Base-by-base conservation (phyloP, 768 basidiomycete species). In the Panus rudis region DNA sequence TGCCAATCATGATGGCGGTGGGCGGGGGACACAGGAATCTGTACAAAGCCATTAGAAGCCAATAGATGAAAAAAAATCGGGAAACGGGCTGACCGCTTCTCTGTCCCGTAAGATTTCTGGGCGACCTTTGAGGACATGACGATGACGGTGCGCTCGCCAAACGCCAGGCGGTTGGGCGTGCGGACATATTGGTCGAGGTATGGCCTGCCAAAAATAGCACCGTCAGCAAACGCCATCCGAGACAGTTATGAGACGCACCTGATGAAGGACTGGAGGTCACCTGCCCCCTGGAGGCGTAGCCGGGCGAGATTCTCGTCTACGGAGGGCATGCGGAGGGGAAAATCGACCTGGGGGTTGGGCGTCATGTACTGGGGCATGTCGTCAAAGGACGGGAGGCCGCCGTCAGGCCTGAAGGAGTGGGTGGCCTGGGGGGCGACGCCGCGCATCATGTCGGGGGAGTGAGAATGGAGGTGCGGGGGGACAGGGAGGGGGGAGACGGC, bases 101-200 rank as follows among this genome's bases (percentile, higher is more conserved):
- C 93, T 14, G 85, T 92, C 27, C 92, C 93, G 59, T 97, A 98
- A 7, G 89, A 92, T 60, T 97, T 94, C 70, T 98, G 94, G 3
- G 91, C 94, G 23, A 97, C 92, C 58, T 87, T 92, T 60, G 87
- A 91, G n/a, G 91, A 93, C 88, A 96, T 92, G 54, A 98, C 86
- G 48, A 97, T 86, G 47, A 98, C 79, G 4, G 92, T 91, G 37
- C 92, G 80, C 62, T 97, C 94, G 39, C 94, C 94, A 54, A 85
- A 85, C 1, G 85, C 86, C 35, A 96, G 75, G 23, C 92, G 77
- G 60, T 94, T 94, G 28, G 79, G 72, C 17, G 92, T 78, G 25
- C 81, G 76, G 39, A 92, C 77, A 59, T 92, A 97, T 53, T 87
- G 84, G 48, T 90, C 86, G 50, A 92, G 68, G 63, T 79, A 88